phyloP scores from a whole-genome alignment of 2,329 filamentous ascomycete genomes.

The Diaporthe nobilis region DNA sequence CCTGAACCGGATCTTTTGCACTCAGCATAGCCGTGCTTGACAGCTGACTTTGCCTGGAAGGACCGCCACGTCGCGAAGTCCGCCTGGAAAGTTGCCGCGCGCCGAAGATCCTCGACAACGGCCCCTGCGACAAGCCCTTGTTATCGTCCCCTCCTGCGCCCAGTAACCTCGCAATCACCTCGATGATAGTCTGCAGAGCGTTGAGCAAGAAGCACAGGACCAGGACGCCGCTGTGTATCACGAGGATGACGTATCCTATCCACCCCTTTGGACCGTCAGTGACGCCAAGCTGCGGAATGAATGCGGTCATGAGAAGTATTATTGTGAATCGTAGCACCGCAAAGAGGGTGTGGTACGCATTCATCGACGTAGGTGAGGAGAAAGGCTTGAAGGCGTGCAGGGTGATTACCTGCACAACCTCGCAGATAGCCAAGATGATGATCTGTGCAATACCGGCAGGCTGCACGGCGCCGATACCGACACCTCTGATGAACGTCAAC shows the following conservation, averaged over 20 bases:
- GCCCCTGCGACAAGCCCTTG: slow-evolving; percentile 80
- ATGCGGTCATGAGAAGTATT: slow-evolving; percentile 83
- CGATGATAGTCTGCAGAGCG: slow-evolving; percentile 89
- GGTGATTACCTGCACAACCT: slow-evolving; percentile 90
- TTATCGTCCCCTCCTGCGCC: slow-evolving; percentile 85
- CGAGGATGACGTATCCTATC: slow-evolving; percentile 92
- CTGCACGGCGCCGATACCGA: slow-evolving; percentile 93
- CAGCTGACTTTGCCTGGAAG: slow-evolving; percentile 83
- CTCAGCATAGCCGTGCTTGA: slow-evolving; percentile 87
- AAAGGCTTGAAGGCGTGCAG: slow-evolving; percentile 93
- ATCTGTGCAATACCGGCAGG: slow-evolving; percentile 94
- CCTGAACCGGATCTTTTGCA: slow-evolving; percentile 75
- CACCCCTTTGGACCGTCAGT: slow-evolving; percentile 87
- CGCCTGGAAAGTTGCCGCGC: slow-evolving; percentile 89
- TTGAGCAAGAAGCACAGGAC: slow-evolving; percentile 95
- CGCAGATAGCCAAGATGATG: slow-evolving; percentile 91
- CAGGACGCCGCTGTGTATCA: slow-evolving; percentile 87
- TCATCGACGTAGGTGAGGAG: slow-evolving; percentile 94
- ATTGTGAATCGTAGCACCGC: slow-evolving; percentile 82
- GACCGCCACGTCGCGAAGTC: slow-evolving; percentile 72
- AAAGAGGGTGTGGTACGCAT: slow-evolving; percentile 92
- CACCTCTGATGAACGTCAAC: slow-evolving; percentile 86
- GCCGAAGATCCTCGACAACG: slow-evolving; percentile 90
- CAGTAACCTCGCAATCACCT: slow-evolving; percentile 85
- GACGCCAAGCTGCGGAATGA: slow-evolving; percentile 86